Evolutionary conservation across 495 filamentous ascomycete genomes (phyloP).

Genomic region (Opeltia flavorubescens): DNA sequence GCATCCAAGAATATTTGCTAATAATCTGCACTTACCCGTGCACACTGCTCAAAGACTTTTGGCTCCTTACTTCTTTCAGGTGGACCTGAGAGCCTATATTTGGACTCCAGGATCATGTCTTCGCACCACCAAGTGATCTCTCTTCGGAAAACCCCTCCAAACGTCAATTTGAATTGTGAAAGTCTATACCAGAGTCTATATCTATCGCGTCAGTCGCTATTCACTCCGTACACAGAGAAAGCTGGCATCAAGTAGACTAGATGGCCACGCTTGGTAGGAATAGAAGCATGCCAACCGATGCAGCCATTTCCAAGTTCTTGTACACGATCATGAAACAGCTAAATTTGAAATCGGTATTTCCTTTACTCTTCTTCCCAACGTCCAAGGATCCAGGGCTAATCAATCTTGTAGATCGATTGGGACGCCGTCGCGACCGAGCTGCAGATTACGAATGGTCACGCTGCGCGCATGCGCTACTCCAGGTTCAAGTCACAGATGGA

Average conservation of each 20-base stretch:
- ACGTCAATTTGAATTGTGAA: too few relatives aligned
- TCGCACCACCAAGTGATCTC: too few relatives aligned
- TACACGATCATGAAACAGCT: conserved; percentile 67
- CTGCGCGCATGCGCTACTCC: conserved; percentile 67
- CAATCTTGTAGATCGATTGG: conserved; percentile 51
- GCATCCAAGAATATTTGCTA: too few relatives aligned
- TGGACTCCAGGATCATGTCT: too few relatives aligned
- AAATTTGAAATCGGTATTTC: conserved; percentile 45
- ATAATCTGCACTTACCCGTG: too few relatives aligned
- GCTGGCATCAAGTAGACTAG: conserved; percentile 3
- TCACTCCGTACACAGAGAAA: neutral
- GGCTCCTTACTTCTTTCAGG: too few relatives aligned
- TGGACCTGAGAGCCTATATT: too few relatives aligned
- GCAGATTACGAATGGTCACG: conserved; percentile 65
- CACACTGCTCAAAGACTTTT: too few relatives aligned
- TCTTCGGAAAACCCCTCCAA: too few relatives aligned
- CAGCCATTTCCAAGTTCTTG: conserved; percentile 42
- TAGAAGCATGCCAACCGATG: conserved; percentile 34
- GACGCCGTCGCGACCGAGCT: conserved; percentile 46
- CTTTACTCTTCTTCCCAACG: neutral
- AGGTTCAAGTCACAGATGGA: conserved; percentile 53
- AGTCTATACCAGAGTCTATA: too few relatives aligned
- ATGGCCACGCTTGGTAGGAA: conserved; percentile 21
- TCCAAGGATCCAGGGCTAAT: neutral
- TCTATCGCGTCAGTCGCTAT: too few relatives aligned